Evolutionary conservation across 1,284 basidiomycete genomes (phyloP), one percentile per base, ranked within the genome.

Genomic region (Moesziomyces parantarcticus): DNA sequence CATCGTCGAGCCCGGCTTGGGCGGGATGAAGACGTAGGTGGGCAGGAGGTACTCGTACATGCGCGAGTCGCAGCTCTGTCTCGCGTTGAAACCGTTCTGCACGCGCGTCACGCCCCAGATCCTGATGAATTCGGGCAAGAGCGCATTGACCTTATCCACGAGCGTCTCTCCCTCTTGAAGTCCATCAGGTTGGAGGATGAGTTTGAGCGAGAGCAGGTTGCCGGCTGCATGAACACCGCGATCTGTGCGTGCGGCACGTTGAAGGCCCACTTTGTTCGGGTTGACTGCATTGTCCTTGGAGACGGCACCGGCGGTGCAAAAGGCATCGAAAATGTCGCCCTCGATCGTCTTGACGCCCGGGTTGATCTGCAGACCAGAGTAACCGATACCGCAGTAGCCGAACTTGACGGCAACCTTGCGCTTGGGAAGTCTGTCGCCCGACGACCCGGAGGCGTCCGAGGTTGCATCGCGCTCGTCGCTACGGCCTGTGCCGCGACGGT

Each of bases 11-110:
- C 87, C 88, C 1, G 93, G 92, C 80, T 91, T 92, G 2, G 97
- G 94, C 2, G 96, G 95, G 20, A 99, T 88, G 62, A 99, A 89
- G 48, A 96, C 88, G 84, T 98, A 97, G 1, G 93, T 92, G 0
- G 97, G 97, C 75, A 99, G 91, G 84, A 93, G 92, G 84, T 99
- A 99, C 48, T 96, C 96, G 86, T 99, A 99, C 85, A 93, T 92
- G 62, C 96, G 89, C 73, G 93, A 95, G 84, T 97, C 95, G 58
- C 69, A 79, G 50, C 64, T 62, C 45, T 89, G 87, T 80, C 94
- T 88, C 4, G 95, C 93, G 76, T 94, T 93, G 87, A 99, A 99
- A 0, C 91, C 92, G 81, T 93, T 94, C 84, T 95, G 92, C 0
- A 92, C 91, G 61, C 95, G 88, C 43, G 92, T 91, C 80, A 91